Evolutionary conservation across 2,329 filamentous ascomycete species (phyloP), one percentile per base, ranked within the genome.

Genomic region (Sordariomycetes sp.): DNA sequence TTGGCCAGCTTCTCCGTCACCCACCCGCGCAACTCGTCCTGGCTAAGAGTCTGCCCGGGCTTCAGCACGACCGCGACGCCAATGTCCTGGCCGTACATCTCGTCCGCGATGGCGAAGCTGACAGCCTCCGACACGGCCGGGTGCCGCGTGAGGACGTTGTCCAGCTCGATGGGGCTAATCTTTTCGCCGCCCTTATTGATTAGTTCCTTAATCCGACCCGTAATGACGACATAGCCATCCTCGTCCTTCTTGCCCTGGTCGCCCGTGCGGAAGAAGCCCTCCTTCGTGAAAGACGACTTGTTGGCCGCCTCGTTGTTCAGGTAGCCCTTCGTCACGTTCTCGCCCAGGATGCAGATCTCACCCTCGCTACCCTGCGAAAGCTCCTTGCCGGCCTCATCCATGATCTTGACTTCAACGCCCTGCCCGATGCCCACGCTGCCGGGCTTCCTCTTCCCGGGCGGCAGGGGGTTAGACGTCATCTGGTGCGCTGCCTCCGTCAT

Each of bases 101-200:
- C 88, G 64, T 93, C 89, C 1, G 87, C 86, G 12, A 94, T 83
- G 5, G 89, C 88, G 68, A 95, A 95, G 71, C 86, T 89, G 46
- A 94, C 90, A 3, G 88, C 90, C 72, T 95, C 90, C 1, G 80
- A 79, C 1, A 94, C 80, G 40, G 83, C 80, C 11, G 87, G 82
- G 68, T 93, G 83, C 59, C 87, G 80, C n/a, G 86, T 79, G 32
- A 95, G 76, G 14, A 88, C 83, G 64, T 95, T 95, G 76, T 95
- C 90, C 37, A 95, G 78, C 73, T 95, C 90, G 58, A 94, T 92
- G 1, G 90, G 90, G 63, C 85, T 89, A 68, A 95, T 94, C 76
- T 94, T 94, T 75, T 95, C 90, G 60, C 90, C 90, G 58, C 88
- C 89, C 73, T 93, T 92, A 74, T 91, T 91, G 77, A 96, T 95